Evolutionary conservation across 345 rosid genomes (phyloP).

Genomic region (Melastoma malabathricum): DNA sequence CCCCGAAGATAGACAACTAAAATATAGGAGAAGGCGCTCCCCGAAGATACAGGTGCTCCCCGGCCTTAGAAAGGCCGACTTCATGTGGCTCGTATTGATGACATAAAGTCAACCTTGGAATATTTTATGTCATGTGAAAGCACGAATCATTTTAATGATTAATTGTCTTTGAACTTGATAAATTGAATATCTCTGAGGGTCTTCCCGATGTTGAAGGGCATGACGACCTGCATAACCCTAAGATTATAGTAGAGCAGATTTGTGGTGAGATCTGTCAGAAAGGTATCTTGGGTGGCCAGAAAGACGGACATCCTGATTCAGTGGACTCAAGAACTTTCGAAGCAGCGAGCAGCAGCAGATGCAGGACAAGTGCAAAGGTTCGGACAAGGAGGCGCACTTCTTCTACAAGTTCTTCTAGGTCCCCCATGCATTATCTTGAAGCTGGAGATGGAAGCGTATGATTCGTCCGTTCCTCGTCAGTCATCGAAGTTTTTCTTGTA

Average conservation of each 20-base stretch:
- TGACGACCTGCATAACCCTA: constrained; percentile 31
- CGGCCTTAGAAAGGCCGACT: no score
- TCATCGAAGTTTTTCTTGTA: no score
- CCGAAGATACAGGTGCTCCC: no score
- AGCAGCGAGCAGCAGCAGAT: constrained; percentile 3
- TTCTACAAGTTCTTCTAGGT: constrained; percentile 13
- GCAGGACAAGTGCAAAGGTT: constrained; percentile 6
- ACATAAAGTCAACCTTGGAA: no score
- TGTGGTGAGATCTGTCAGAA: constrained; percentile 47
- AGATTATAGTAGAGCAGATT: constrained; percentile 55
- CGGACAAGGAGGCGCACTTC: constrained; percentile 3
- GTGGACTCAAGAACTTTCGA: constrained; percentile 23
- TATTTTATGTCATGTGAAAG: no score
- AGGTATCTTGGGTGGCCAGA: constrained; percentile 24
- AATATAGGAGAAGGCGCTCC: no score
- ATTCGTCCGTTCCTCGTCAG: no score
- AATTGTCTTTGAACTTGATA: constrained; percentile 20
- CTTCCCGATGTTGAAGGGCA: constrained; percentile 19
- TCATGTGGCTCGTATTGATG: no score
- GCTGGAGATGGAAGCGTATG: not conserved
- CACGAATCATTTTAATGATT: no score
- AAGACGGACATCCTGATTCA: constrained; percentile 18
- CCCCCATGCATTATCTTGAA: no score
- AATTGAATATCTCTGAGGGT: constrained; percentile 21
- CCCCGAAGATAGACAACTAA: no score